Percentiles rank a stretch among this genome's conserved stretches.
Conservation (phyloP, 495 filamentous ascomycete genomes). For the Podospora sp. region DNA sequence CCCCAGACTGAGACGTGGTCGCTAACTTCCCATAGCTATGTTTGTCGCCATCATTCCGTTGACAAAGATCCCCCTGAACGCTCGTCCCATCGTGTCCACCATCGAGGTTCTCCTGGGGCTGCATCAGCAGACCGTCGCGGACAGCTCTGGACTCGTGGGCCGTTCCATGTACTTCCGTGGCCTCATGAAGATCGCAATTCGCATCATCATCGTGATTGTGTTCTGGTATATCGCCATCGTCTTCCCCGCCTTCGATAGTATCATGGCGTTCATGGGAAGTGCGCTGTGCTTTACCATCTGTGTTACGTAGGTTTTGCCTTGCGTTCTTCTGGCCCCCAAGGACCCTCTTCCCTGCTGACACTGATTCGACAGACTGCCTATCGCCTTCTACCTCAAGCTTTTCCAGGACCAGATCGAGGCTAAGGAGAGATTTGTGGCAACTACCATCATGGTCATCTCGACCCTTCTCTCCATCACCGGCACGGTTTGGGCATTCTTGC, state of each 20-base stretch:
- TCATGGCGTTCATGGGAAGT: conserved; percentile 91
- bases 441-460: conserved; percentile 69
- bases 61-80: conserved; percentile 91
- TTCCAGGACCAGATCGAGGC: conserved; percentile 77
- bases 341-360: conserved; percentile 16
- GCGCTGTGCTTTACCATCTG: conserved; percentile 95
- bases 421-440: conserved; percentile 66
- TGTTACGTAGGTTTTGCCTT: conserved; percentile 62
- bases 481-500: conserved; percentile 86
- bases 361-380: conserved; percentile 54
- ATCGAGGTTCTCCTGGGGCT: conserved; percentile 79
- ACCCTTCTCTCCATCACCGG: conserved; percentile 70
- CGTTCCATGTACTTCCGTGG: conserved; percentile 61
- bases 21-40: conserved; percentile 40
- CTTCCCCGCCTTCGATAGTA: conserved; percentile 86
- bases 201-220: conserved; percentile 52
- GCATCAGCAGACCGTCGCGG: conserved; percentile 55
- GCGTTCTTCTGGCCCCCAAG: background rate
- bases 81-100: conserved; percentile 83
- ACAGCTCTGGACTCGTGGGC: conserved; percentile 48
- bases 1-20: background rate
- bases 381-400: conserved; percentile 90
- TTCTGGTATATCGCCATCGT: conserved; percentile 65
- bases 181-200: conserved; percentile 60
- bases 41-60: conserved; percentile 92